These are phyloP conservation scores for Lactifluus piperatus DNA, from an alignment of 768 basidiomycete species.

Conservation along the genomic window DNA sequence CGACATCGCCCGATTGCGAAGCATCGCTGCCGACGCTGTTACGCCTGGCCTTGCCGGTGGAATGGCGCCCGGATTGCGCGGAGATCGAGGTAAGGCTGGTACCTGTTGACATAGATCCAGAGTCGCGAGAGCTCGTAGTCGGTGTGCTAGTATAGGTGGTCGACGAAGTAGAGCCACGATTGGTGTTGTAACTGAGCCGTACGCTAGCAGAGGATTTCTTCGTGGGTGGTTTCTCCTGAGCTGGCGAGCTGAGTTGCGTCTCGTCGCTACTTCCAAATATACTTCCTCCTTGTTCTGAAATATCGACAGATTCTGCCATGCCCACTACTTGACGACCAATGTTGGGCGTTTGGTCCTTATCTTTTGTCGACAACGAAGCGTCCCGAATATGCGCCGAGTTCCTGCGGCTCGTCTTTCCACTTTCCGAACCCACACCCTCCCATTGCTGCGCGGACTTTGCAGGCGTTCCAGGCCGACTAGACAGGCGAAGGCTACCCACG, in stretches of 20 bases:
- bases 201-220: constrained; percentile 48
- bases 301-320: constrained; percentile 27
- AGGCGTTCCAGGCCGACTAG: constrained; percentile 65
- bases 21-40: constrained; percentile 85
- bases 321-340: constrained; percentile 34
- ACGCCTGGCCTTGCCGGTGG: constrained; percentile 51
- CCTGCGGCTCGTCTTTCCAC: constrained; percentile 32
- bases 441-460: constrained; percentile 57
- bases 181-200: constrained; percentile 71
- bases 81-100: constrained; percentile 76
- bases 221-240: constrained; percentile 58
- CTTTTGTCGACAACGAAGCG: constrained; percentile 38
- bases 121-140: constrained; percentile 74
- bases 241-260: constrained; percentile 30
- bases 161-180: constrained; percentile 84
- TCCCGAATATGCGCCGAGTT: constrained; percentile 34
- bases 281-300: constrained; percentile 38
- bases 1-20: constrained; percentile 59
- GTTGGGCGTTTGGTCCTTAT: constrained; percentile 27
- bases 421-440: constrained; percentile 51
- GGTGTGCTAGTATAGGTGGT: constrained; percentile 77
- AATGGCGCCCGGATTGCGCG: constrained; percentile 62
- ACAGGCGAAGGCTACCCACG: constrained; percentile 35
- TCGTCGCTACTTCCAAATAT: constrained; percentile 49
- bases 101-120: constrained; percentile 68